Evolutionary conservation across 2,329 filamentous ascomycete genomes (phyloP), one percentile per base, ranked within the genome.

Genomic region (Colletotrichum sp.): DNA sequence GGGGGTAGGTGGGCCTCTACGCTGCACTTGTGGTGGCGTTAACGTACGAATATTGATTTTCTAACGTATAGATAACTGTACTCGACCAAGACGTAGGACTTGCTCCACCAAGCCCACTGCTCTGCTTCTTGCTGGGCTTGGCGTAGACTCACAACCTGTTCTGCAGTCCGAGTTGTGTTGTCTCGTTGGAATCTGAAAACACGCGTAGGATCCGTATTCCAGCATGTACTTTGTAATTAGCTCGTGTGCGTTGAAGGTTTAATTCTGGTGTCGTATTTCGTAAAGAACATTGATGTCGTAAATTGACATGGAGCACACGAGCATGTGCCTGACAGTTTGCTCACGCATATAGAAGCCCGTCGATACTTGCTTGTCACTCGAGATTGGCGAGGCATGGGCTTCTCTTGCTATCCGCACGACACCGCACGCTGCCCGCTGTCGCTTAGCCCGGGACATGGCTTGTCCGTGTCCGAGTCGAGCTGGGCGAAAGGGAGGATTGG

Each of bases 61-160:
- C 26, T 28, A 28, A 28, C 26, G 26, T 28, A 28, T 7, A 2
- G 26, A 28, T 28, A 28, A 28, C 26, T 7, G 2, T 28, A 28
- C 26, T 28, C 26, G n/a, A n/a, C n/a, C n/a, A n/a, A 59, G 49
- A 60, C 39, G 52, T 44, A 39, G 34, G 16, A 71, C 13, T 34
- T 16, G 21, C 59, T 65, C 67, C 72, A 75, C 67, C 67, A 69
- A 68, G 67, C 55, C 64, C 57, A 73, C 64, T 64, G 34, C 36
- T 72, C 62, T 69, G 72, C 57, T 59, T 32, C 65, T 57, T 36
- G 15, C 32, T 16, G 39, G 70, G 55, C 70, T 69, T 73, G 73
- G 73, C 64, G 28, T n/a, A 39, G 69, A 69, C 63, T 44, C 64
- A 59, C 57, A 73, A 66, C 73, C 44, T 72, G 70, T 66, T 75